Base-by-base conservation (phyloP, 2,329 filamentous ascomycete species). In the Monilinia polystroma region DNA sequence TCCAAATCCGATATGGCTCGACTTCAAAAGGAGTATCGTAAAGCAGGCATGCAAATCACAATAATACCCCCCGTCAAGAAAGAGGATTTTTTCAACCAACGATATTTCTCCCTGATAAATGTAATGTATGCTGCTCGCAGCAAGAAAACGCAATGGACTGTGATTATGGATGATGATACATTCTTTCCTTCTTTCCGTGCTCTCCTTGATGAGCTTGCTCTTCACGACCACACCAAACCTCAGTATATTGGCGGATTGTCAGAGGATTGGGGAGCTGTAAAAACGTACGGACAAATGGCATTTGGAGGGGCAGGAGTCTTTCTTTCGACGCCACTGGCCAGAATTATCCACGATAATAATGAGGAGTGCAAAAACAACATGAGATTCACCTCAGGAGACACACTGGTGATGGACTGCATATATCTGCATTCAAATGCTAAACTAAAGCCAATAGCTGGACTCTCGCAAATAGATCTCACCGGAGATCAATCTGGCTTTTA, bases 21-120 rank as follows among this genome's bases (percentile, higher is more conserved):
- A 4, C 53, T 76, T n/a, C 64, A 76, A 51, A 72, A 70, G 54
- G 62, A 72, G 20, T 72, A 75, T 54, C 68, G 67, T 1, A 66
- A 70, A 10, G 51, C 67, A 52, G 73, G 72, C 16, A 76, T 76
- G 69, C 69, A 72, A 41, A 72, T 73, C 7, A 68, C 68, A 12
- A 67, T 76, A 47, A 69, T 74, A 18, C 69, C 74, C 43, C 74
- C 74, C 7, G 73, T 76, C 1, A 63, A 64, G 7, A 52, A 67
- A 11, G 65, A 58, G 10, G 72, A 75, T 56, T 63, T 62, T 2
- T 75, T 75, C 51, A 70, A 72, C 6, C 74, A 79, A 47, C 77
- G 80, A n/a, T 81, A 82, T 66, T 82, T 82, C 68, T 80, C 80
- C 5, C 72, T 82, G 29, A 74, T 81, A 11, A 74, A 76, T 41